Percentiles rank a stretch among this genome's conserved stretches.
Conservation (phyloP, 116 monocot genomes). For the Papilionanthe hybrid region DNA sequence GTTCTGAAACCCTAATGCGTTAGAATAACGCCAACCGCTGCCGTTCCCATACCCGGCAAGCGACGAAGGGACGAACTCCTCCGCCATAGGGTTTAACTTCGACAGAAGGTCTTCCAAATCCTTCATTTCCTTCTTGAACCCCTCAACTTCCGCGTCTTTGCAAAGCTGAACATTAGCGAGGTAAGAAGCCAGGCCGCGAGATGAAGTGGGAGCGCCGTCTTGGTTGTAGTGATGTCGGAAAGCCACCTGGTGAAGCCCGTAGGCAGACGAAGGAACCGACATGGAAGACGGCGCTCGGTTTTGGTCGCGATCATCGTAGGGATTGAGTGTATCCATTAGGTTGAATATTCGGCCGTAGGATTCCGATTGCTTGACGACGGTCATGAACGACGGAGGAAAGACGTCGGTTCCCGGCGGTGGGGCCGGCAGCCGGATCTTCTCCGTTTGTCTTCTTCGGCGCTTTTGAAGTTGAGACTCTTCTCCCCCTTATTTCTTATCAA, state of each 20-base stretch:
- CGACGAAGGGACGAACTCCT: constrained; percentile 74
- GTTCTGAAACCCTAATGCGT: not conserved
- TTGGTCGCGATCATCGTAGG: not conserved
- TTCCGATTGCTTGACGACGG: not conserved
- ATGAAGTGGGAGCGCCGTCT: not conserved
- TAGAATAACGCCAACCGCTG: not conserved
- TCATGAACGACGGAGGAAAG: not conserved
- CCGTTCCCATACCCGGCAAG: constrained; percentile 19
- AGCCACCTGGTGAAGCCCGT: not conserved
- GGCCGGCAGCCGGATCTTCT: not conserved
- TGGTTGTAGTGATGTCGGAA: not conserved
- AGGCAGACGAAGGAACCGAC: not conserved
- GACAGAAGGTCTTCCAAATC: constrained; percentile 69
- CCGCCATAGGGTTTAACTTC: constrained; percentile 82
- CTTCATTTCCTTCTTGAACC: constrained; percentile 49
- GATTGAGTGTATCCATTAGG: not conserved
- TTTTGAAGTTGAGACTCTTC: not conserved
- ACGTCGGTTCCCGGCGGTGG: not conserved
- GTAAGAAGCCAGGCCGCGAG: not conserved
- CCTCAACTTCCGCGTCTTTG: constrained; percentile 8
- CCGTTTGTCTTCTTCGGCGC: not conserved
- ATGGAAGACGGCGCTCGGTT: not conserved
- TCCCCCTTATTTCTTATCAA: too few species aligned
- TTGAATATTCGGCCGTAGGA: not conserved
- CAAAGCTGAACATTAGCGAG: not conserved